phyloP scores from a whole-genome alignment of 2,329 filamentous ascomycete species.

The Colletotrichum liriopes region DNA sequence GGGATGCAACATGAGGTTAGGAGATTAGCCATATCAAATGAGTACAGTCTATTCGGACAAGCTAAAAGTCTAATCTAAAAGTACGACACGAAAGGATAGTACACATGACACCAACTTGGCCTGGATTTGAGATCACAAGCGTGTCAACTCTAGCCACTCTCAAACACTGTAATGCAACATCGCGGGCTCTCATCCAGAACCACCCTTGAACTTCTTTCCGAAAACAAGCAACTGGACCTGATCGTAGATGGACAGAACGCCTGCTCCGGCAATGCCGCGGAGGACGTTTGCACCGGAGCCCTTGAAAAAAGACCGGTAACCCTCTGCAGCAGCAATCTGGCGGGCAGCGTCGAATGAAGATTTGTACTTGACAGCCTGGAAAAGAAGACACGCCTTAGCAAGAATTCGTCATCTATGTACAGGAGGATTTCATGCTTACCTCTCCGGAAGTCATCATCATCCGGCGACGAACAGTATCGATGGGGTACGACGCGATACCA shows the following conservation, averaged over 20 bases:
- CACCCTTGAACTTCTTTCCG: not conserved
- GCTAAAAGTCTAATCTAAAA: too few species aligned
- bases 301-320: conserved; percentile 99
- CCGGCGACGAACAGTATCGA: not conserved
- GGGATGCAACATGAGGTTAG: too few species aligned
- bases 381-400: conserved; percentile 61
- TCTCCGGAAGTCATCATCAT: not conserved
- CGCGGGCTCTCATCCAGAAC: not conserved
- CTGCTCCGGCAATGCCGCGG: not conserved
- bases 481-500: not conserved
- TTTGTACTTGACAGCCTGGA: conserved; percentile 98
- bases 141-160: not conserved
- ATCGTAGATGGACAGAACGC: not conserved
- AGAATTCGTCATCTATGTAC: not conserved
- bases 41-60: too few species aligned
- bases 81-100: not conserved
- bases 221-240: not conserved
- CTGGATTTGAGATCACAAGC: not conserved
- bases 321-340: conserved; percentile 98
- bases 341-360: conserved; percentile 93
- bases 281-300: conserved; percentile 99
- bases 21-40: too few species aligned
- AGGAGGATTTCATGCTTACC: not conserved
- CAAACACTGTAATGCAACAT: not conserved
- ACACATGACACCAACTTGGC: not conserved